Evolutionary conservation across 2,329 filamentous ascomycete species (phyloP), one percentile per base, ranked within the genome.

Genomic region (Calonectria crousiana): DNA sequence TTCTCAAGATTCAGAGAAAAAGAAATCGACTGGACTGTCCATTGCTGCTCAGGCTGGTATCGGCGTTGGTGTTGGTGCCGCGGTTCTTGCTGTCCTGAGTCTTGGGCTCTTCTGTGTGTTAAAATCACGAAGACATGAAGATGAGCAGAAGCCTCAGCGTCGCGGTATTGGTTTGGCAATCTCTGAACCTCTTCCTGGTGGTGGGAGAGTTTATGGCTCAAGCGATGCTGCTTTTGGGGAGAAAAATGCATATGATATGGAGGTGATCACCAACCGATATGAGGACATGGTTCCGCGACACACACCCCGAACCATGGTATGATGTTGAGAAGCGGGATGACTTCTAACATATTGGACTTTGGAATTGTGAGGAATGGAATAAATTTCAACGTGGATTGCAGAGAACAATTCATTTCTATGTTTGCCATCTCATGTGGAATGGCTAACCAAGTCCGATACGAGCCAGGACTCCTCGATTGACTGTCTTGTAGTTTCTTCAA

Each of bases 271-370:
- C 4, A 86, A 88, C 73, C 86, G 89, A 52, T 92, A 92, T 76
- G 90, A 92, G 81, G 90, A 92, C 75, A 89, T 91, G 89, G 78
- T 89, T 28, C 89, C 89, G 34, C 84, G 89, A 56, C 85, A 87
- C 73, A 85, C 87, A 60, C 90, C 90, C 14, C 84, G 86, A 80
- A 85, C 82, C 20, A 84, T 87, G 82, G 84, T 87, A 13, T 87
- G 73, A 80, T 64, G 26, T 36, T 41, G 60, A 58, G 36, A 49
- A 34, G 53, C 51, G 65, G 14, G 34, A 62, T 26, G 14, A 62
- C 34, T 20, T 41, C 36, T 38, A 6, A 28, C 4, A 62, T 41
- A 58, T 47, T 62, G 66, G 69, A 64, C 72, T 65, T 66, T 60
- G 72, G 66, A 53, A 51, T 58, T 67, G 28, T 38, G 70, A 52